These are phyloP conservation scores for Akanthomyces lecanii DNA, from an alignment of 2,329 filamentous ascomycete genomes.

Conservation along the genomic window DNA sequence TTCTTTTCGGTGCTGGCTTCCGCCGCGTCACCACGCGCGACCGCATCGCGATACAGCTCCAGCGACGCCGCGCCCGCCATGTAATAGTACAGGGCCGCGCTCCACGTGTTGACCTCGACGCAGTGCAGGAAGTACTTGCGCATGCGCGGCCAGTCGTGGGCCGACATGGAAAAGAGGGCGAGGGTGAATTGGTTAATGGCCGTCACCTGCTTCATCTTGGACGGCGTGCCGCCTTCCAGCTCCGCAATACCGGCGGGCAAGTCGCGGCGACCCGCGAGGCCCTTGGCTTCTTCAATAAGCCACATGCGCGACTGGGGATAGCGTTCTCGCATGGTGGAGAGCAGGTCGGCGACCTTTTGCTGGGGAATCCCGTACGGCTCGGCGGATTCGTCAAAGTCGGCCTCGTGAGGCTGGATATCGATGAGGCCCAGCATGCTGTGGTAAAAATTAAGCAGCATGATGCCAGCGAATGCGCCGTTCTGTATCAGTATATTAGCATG, in stretches of 20 bases:
- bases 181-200: slow-evolving; percentile 84
- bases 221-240: slow-evolving; percentile 55
- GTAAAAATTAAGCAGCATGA: slow-evolving; percentile 81
- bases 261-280: slow-evolving; percentile 62
- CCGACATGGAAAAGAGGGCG: slow-evolving; percentile 71
- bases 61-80: slow-evolving; percentile 75
- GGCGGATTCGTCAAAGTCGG: slow-evolving; percentile 50
- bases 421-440: slow-evolving; percentile 81
- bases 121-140: slow-evolving; percentile 70
- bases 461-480: slow-evolving; percentile 83
- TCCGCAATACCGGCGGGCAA: slow-evolving; percentile 65
- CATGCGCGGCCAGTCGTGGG: slow-evolving; percentile 71
- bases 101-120: slow-evolving; percentile 84
- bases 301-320: slow-evolving; percentile 83
- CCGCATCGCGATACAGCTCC: slow-evolving; percentile 69
- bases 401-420: slow-evolving; percentile 70
- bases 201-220: slow-evolving; percentile 81
- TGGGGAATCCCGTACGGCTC: slow-evolving; percentile 69
- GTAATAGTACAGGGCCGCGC: slow-evolving; percentile 83
- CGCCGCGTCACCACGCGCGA: slow-evolving; percentile 33
- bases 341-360: slow-evolving; percentile 60
- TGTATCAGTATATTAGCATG: not conserved
- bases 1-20: slow-evolving; percentile 55
- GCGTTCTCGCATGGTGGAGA: slow-evolving; percentile 67
- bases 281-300: slow-evolving; percentile 81